Evolutionary conservation across 2,329 filamentous ascomycete species (phyloP).

Genomic region (Aureobasidium sp.): DNA sequence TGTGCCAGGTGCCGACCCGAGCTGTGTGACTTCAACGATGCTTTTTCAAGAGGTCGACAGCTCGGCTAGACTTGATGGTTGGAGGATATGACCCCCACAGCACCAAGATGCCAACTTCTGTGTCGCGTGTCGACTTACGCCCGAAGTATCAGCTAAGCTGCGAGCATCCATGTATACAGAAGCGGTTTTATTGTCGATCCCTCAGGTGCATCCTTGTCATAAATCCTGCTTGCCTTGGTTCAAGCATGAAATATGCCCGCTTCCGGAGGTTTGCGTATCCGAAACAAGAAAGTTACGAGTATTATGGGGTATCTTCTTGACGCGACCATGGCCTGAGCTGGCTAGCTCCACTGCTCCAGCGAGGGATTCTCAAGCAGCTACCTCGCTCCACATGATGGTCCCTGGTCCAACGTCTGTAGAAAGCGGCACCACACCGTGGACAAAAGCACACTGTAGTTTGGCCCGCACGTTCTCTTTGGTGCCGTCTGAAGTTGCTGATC

Average conservation of each 20-base stretch:
- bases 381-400: too few species aligned
- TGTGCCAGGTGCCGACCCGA: too few species aligned
- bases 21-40: too few species aligned
- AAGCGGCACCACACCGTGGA: too few species aligned
- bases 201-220: background rate
- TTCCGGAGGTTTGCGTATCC: background rate
- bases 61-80: background rate
- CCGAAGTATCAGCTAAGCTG: background rate
- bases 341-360: background rate
- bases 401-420: too few species aligned
- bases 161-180: background rate
- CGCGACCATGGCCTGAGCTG: background rate
- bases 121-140: background rate
- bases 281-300: background rate
- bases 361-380: background rate
- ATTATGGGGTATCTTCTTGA: background rate
- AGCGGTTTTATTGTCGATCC: background rate
- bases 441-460: too few species aligned
- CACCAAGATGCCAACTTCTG: too few species aligned
- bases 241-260: background rate
- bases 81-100: background rate
- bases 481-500: background rate
- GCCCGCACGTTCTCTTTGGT: background rate
- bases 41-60: background rate
- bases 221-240: background rate